These are phyloP conservation scores for Diophrys appendiculata DNA, from an alignment of 73 alveolate species.

Conservation along the genomic window DNA sequence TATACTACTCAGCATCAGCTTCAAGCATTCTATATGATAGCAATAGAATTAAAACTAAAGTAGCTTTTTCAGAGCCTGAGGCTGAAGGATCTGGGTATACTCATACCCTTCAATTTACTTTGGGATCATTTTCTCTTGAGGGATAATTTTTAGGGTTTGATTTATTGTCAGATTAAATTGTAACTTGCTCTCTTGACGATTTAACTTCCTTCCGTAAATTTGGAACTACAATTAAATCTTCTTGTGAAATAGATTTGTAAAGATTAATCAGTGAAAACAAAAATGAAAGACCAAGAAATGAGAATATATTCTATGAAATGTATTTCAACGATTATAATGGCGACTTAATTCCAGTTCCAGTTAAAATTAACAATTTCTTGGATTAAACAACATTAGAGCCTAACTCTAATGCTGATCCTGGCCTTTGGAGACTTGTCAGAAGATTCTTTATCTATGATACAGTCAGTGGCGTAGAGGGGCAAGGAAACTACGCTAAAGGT, in stretches of 20 bases:
- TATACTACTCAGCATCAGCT: conserved; percentile 46
- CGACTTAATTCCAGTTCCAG: conserved; percentile 80
- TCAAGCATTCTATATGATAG: conserved; percentile 29
- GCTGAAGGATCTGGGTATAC: conserved; percentile 6
- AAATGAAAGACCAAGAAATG: conserved; percentile 35
- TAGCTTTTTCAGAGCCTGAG: conserved; percentile 24
- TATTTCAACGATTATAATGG: conserved; percentile 65
- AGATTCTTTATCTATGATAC: conserved; percentile 76
- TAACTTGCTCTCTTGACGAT: conserved; percentile 52
- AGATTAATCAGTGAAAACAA: conserved; percentile 21
- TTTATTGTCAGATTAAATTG: conserved; percentile 47
- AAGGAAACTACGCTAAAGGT: conserved; percentile 40
- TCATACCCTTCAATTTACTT: conserved; percentile 25
- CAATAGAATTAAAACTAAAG: conserved; percentile 50
- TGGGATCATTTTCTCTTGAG: conserved; percentile 46
- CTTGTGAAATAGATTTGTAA: conserved; percentile 66
- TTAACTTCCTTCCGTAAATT: conserved; percentile 62
- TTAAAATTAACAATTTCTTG: conserved; percentile 53
- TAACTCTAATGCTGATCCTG: conserved; percentile 30
- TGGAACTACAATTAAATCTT: conserved; percentile 67
- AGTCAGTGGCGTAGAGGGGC: conserved; percentile 66
- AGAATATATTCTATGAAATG: conserved; percentile 79
- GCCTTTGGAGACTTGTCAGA: conserved; percentile 55
- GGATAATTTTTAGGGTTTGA: conserved; percentile 68
- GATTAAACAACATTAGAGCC: conserved; percentile 52